A percentile compares a stretch with the other conserved stretches of the same genome.
phyloP scores from a whole-genome alignment of 805 yeast genomes.

The Candida yuanshanica region DNA sequence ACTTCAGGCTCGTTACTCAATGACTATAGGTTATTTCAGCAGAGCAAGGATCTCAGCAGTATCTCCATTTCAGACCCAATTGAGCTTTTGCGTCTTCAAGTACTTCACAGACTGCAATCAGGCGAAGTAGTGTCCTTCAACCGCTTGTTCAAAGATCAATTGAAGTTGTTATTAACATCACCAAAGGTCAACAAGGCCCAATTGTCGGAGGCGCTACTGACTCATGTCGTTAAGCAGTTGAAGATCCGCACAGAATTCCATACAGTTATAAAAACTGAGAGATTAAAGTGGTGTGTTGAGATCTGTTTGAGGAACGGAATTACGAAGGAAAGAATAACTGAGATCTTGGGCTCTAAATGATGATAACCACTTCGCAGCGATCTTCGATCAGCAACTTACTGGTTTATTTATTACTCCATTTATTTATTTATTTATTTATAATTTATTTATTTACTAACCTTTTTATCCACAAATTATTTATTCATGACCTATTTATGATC shows the following conservation, averaged over 20 bases:
- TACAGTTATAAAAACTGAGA: slow-evolving; percentile 5
- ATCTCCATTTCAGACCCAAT: background rate
- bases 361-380: too few relatives aligned
- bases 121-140: slow-evolving; percentile 4
- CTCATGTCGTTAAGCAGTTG: slow-evolving; percentile 2
- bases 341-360: too few relatives aligned
- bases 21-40: background rate
- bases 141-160: slow-evolving; percentile 1
- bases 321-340: background rate
- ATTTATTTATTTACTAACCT: background rate
- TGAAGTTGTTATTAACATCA: slow-evolving; percentile 2
- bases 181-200: slow-evolving; percentile 3
- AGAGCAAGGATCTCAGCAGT: background rate
- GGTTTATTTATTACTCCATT: background rate
- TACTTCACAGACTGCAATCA: background rate
- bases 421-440: background rate
- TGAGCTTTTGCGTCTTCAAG: background rate
- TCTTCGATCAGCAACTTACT: background rate
- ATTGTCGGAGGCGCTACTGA: slow-evolving; percentile 5
- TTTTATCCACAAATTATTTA: background rate
- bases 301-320: slow-evolving; percentile 6
- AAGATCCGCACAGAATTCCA: background rate
- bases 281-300: slow-evolving; percentile 5
- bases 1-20: background rate
- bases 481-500: background rate